A percentile compares a stretch with the other conserved stretches of the same genome.
phyloP scores from a whole-genome alignment of 129 eudicot species.

The Heracleum sosnowskyi region DNA sequence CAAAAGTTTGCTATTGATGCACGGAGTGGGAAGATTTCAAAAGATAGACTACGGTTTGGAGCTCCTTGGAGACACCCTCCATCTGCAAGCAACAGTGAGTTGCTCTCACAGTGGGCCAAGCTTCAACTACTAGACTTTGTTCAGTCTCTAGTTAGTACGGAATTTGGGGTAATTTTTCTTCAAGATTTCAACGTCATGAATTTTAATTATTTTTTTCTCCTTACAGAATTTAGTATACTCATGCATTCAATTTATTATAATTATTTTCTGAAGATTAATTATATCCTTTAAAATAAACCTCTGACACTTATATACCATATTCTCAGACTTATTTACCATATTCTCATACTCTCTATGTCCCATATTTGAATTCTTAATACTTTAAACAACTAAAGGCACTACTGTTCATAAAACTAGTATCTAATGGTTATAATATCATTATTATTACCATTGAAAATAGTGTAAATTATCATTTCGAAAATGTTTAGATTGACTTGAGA shows the following conservation, averaged over 20 bases:
- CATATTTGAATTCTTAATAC: background rate
- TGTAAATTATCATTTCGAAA: too few relatives aligned
- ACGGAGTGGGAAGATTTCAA: slow-evolving; percentile 54
- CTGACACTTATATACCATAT: background rate
- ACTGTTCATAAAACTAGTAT: background rate
- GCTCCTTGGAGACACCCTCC: slow-evolving; percentile 99
- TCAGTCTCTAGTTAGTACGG: slow-evolving; percentile 61
- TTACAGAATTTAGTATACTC: too few relatives aligned
- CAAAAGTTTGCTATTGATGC: slow-evolving; percentile 80
- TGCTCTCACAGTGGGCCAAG: slow-evolving; percentile 67
- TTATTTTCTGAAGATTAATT: background rate
- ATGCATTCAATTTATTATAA: background rate
- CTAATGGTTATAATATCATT: background rate
- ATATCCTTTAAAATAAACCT: background rate
- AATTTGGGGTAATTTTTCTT: slow-evolving; percentile 64
- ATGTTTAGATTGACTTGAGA: background rate
- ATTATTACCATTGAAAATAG: too few relatives aligned
- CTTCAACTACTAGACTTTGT: slow-evolving; percentile 84
- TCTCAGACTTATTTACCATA: background rate
- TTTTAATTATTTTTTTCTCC: background rate
- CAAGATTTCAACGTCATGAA: background rate
- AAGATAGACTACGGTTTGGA: slow-evolving; percentile 81
- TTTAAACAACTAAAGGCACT: background rate
- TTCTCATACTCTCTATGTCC: background rate
- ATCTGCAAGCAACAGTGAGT: slow-evolving; percentile 27